Percentiles rank a stretch among this genome's conserved stretches.
These are phyloP conservation scores for Pythium brassicae DNA, from an alignment of 352 stramenopile species.

Conservation along the genomic window DNA sequence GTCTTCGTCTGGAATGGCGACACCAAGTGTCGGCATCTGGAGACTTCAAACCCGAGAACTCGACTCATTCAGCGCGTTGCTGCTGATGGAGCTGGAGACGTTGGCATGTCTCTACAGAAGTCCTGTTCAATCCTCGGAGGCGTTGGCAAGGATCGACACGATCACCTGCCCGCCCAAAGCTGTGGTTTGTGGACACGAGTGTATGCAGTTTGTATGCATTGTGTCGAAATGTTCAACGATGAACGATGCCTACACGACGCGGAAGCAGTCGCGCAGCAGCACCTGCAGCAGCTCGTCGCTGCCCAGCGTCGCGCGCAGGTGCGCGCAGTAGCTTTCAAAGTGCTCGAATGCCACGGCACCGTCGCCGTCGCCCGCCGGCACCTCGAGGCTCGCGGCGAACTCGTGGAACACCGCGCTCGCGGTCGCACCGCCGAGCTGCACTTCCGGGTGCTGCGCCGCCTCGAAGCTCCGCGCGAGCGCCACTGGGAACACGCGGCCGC, in stretches of 20 bases:
- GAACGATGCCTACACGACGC: neutral
- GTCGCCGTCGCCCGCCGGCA: slow-evolving; percentile 28
- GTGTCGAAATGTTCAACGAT: too few relatives aligned
- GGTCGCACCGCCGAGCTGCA: slow-evolving; percentile 37
- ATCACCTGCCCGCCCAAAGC: too few relatives aligned
- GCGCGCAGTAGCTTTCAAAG: slow-evolving; percentile 60
- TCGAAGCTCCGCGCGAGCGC: slow-evolving; percentile 62
- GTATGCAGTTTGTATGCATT: too few relatives aligned
- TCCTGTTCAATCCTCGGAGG: too few relatives aligned
- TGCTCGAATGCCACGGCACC: slow-evolving; percentile 49
- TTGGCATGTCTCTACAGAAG: too few relatives aligned
- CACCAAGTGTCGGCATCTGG: too few relatives aligned
- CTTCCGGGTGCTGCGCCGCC: slow-evolving; percentile 48
- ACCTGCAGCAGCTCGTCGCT: slow-evolving; percentile 56
- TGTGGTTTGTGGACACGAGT: too few relatives aligned
- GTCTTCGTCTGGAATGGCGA: too few relatives aligned
- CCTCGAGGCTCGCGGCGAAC: slow-evolving; percentile 64
- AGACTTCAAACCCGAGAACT: too few relatives aligned
- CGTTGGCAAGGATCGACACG: too few relatives aligned
- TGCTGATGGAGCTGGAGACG: too few relatives aligned
- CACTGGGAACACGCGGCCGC: slow-evolving; percentile 58
- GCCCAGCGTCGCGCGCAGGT: slow-evolving; percentile 43
- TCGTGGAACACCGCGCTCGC: slow-evolving; percentile 55
- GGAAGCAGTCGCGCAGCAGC: slow-evolving; percentile 59
- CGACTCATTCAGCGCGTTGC: too few relatives aligned